Evolutionary conservation across 2,329 filamentous ascomycete species (phyloP), one percentile per base, ranked within the genome.

Genomic region (Ascochyta viciae-villosae): DNA sequence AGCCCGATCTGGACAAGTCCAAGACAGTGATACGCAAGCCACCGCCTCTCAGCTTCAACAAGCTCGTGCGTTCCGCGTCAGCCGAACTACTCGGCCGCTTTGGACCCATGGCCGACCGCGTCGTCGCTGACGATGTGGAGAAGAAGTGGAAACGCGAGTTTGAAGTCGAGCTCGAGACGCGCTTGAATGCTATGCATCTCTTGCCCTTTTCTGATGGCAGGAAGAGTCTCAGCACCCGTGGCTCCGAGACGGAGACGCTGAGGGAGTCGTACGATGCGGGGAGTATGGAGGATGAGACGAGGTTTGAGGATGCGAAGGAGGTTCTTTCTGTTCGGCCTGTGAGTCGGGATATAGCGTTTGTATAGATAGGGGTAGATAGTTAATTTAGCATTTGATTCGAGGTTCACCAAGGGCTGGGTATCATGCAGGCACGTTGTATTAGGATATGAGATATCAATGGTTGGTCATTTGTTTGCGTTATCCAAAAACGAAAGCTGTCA

Each of bases 101-200:
- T 38, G 62, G 58, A 8, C 57, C 60, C 2, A 53, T 61, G 7
- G 59, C 55, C 7, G 60, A 55, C 8, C 54, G 29, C 12, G 29
- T 12, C 29, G 29, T 10, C 29, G 29, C 47, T 5, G 56, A 52
- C 3, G 58, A 57, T n/a, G 49, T 41, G 24, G 43, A 55, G 2
- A 34, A 53, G 29, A 52, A 50, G 40, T 47, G 63, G 23, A 55
- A 56, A 5, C 35, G 29, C 8, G 58, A 56, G 7, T 57, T 65
- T 37, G 65, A 64, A 47, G 51, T 44, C 16, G 60, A 65, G 16
- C 44, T 64, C 3, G 61, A 66, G 12, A 27, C 53, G 6, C 37
- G 57, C 5, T 15, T 54, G 29, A 56, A 49, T 23, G 24, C 54
- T 9, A 34, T 57, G 7, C 48, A 51, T n/a, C 15, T 22, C 7